These are phyloP conservation scores for Aspergillus pseudotamarii DNA, from an alignment of 2,329 filamentous ascomycete species.

Conservation along the genomic window DNA sequence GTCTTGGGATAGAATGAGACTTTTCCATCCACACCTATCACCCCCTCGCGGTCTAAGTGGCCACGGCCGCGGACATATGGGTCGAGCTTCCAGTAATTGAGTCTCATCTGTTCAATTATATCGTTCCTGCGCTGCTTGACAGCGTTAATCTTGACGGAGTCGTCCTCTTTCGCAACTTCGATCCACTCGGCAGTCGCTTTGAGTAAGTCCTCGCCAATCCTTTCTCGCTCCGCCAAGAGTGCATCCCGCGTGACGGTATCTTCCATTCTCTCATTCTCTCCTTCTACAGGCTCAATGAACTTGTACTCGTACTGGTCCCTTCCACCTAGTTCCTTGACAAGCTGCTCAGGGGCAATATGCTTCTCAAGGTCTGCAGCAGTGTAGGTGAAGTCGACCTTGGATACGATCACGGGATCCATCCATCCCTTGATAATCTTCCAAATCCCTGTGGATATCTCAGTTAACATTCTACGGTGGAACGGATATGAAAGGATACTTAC, in stretches of 20 bases:
- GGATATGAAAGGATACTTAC: not conserved
- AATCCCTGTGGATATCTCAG: slow-evolving; percentile 56
- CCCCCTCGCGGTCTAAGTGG: not conserved
- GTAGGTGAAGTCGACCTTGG: slow-evolving; percentile 89
- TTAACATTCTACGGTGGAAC: not conserved
- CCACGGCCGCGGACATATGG: not conserved
- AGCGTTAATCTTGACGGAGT: not conserved
- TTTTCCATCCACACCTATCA: not conserved
- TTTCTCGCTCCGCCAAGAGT: not conserved
- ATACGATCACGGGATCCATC: slow-evolving; percentile 93
- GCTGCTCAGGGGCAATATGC: slow-evolving; percentile 61
- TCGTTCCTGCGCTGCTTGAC: not conserved
- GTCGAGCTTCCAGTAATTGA: not conserved
- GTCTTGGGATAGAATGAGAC: not conserved
- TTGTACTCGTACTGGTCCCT: not conserved
- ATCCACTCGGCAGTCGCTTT: not conserved
- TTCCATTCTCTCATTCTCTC: not conserved
- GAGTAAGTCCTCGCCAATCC: not conserved
- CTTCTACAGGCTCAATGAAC: not conserved
- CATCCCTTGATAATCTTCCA: slow-evolving; percentile 94
- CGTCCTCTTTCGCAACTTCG: not conserved
- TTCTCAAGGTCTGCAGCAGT: slow-evolving; percentile 72
- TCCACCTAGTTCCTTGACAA: not conserved
- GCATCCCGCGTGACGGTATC: not conserved
- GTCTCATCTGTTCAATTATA: not conserved